Evolutionary conservation across 192 early-diverging fungal species (phyloP).

Genomic region (Entomortierella lignicola): DNA sequence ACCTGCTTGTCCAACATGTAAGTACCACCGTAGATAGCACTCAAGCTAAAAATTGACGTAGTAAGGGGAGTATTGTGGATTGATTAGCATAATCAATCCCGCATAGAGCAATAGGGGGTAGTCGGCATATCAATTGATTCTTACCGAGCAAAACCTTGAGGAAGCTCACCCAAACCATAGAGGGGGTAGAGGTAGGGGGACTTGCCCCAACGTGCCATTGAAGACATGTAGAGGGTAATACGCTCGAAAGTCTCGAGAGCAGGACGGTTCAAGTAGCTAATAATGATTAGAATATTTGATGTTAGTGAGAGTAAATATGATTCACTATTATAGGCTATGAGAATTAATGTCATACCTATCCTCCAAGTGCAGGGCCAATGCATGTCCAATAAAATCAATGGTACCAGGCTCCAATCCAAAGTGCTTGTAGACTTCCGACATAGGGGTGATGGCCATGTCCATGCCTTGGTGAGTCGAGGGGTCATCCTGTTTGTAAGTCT

Average conservation of each 20-base stretch:
- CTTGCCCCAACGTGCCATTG: constrained; percentile 92
- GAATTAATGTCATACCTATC: constrained; percentile 65
- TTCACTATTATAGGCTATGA: background rate
- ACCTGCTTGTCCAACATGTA: constrained; percentile 97
- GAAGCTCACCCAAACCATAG: constrained; percentile 97
- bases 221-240: constrained; percentile 92
- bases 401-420: constrained; percentile 95
- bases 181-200: constrained; percentile 99
- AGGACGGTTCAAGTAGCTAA: constrained; percentile 70
- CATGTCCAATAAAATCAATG: constrained; percentile 98
- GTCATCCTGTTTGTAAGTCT: constrained; percentile 89
- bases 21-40: constrained; percentile 98
- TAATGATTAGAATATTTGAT: background rate
- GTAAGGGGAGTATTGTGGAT: too few species aligned
- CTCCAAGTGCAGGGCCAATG: constrained; percentile 95
- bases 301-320: background rate
- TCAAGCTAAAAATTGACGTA: constrained; percentile 69
- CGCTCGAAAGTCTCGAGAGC: constrained; percentile 91
- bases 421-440: constrained; percentile 88
- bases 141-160: constrained; percentile 96
- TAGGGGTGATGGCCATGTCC: constrained; percentile 79
- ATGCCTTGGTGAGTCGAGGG: constrained; percentile 85
- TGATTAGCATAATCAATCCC: background rate
- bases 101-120: too few species aligned
- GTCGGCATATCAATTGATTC: background rate